Evolutionary conservation across 805 yeast genomes (phyloP), one percentile per base, ranked within the genome.

Genomic region (Saccharomycopsis babjevae): DNA sequence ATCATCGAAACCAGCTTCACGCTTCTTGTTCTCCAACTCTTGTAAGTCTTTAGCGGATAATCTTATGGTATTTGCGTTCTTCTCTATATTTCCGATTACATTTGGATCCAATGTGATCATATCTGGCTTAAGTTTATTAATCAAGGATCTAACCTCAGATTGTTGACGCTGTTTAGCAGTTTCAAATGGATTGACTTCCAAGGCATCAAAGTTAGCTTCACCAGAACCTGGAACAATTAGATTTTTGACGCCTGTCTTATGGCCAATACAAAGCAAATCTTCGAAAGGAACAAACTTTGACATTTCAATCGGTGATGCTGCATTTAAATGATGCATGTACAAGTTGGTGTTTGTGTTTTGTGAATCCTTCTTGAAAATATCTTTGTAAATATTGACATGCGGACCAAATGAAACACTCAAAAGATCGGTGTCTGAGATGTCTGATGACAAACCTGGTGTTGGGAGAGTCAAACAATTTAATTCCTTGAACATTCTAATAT

Each of bases 321-420:
- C 86, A 46, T 88, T 75, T 68, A 90, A 73, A 71, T 94, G 97
- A 65, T 85, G 85, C 97, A 94, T 91, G 69, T 94, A 94, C 38
- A 63, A 57, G n/a, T 63, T 50, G 10, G 55, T 32, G 69, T 82
- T 87, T 1, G 79, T 68, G 32, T 58, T 64, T 57, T 63, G 60
- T 10, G 38, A 11, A 52, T 68, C 66, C 2, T 67, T 61, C 61
- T 80, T 85, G 65, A 88, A 80, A 13, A 83, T 82, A 71, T 92
- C 96, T 70, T 93, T 92, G 97, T 98, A 94, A 2, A 94, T 78
- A 1, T 96, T 89, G 2, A 93, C 86, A 73, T 92, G 97, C 0
- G 97, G 92, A 7, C 97, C 97, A 89, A 97, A 89, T 3, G 96
- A 87, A n/a, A 89, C 90, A 0, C 94, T 83, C 39, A 94, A 72